These are phyloP conservation scores for Xylaria sp. DNA, from an alignment of 2,329 filamentous ascomycete genomes.

Conservation along the genomic window DNA sequence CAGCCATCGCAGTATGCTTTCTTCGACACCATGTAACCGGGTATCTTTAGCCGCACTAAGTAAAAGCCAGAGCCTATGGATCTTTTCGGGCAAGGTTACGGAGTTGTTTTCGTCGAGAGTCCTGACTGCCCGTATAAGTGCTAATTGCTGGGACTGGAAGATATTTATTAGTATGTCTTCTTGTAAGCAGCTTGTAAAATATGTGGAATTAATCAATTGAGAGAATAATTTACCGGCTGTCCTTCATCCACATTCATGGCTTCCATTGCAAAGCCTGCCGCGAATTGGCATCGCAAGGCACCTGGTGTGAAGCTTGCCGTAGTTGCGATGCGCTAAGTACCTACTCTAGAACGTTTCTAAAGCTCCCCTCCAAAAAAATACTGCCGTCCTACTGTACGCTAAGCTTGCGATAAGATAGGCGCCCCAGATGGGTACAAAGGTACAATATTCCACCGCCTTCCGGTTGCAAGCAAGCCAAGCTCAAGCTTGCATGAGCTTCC, in stretches of 20 bases:
- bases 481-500: conserved; percentile 34
- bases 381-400: conserved; percentile 28
- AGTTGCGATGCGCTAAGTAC: conserved; percentile 1
- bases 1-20: conserved; percentile 71
- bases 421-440: background rate
- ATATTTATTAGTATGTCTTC: conserved; percentile 16
- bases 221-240: conserved; percentile 34
- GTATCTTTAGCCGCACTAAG: conserved; percentile 57
- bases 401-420: conserved; percentile 32
- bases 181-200: background rate
- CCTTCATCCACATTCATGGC: conserved; percentile 46
- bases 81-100: conserved; percentile 58
- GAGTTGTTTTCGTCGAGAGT: conserved; percentile 65
- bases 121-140: conserved; percentile 64
- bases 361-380: conserved; percentile 47
- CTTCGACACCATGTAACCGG: conserved; percentile 64
- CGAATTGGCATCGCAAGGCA: conserved; percentile 41
- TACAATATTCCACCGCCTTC: conserved; percentile 32
- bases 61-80: conserved; percentile 61
- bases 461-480: conserved; percentile 18
- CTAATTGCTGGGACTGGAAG: conserved; percentile 47
- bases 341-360: conserved; percentile 21
- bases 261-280: conserved; percentile 36
- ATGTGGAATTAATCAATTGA: background rate
- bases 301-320: conserved; percentile 2